Percentiles rank a stretch among this genome's conserved stretches.
These are phyloP conservation scores for Akanthomyces muscarius DNA, from an alignment of 2,329 filamentous ascomycete species.

Conservation along the genomic window DNA sequence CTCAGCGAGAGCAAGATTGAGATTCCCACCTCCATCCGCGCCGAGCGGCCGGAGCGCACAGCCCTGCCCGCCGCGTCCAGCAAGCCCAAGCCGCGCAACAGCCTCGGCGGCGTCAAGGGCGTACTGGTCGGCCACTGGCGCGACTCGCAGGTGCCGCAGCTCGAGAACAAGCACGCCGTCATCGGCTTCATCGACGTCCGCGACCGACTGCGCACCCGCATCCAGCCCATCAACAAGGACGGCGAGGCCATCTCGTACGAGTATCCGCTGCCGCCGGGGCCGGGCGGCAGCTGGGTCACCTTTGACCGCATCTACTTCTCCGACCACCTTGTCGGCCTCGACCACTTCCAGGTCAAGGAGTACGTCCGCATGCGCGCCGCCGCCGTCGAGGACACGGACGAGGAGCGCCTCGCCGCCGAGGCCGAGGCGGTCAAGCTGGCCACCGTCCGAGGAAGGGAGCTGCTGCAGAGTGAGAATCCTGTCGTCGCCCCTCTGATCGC, in stretches of 20 bases:
- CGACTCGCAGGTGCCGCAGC: constrained; percentile 49
- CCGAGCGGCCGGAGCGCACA: constrained; percentile 26
- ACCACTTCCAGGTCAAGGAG: constrained; percentile 57
- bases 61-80: constrained; percentile 20
- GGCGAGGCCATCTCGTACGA: constrained; percentile 45
- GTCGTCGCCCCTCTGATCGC: constrained; percentile 44
- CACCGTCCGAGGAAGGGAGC: constrained; percentile 38
- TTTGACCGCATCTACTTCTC: constrained; percentile 59
- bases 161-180: constrained; percentile 52
- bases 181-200: constrained; percentile 60
- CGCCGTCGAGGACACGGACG: constrained; percentile 32
- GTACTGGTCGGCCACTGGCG: constrained; percentile 58
- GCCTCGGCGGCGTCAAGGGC: constrained; percentile 38
- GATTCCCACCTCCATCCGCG: constrained; percentile 29
- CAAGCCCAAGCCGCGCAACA: constrained; percentile 30
- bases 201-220: constrained; percentile 56
- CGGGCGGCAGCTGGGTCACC: constrained; percentile 61
- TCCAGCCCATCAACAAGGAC: constrained; percentile 46
- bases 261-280: constrained; percentile 51
- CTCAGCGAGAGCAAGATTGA: constrained; percentile 46
- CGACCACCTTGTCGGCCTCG: constrained; percentile 50
- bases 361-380: constrained; percentile 54
- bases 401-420: constrained; percentile 38
- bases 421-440: constrained; percentile 45
- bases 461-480: constrained; percentile 41